phyloP scores from a whole-genome alignment of 805 yeast species.

The Middelhovenomyces tepae region DNA sequence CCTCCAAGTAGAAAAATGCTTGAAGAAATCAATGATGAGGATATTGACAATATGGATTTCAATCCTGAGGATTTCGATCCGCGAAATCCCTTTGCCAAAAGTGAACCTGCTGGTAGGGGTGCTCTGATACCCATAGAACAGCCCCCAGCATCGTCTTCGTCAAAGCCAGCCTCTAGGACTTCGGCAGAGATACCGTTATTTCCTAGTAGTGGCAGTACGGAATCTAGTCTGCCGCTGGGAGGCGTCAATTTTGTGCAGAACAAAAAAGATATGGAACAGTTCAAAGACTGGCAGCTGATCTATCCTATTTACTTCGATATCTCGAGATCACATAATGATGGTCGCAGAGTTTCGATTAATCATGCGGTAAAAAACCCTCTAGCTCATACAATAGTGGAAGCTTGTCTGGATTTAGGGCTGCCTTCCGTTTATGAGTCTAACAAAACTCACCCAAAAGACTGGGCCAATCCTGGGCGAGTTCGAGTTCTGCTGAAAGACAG shows the following conservation, averaged over 20 bases:
- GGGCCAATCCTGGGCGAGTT: slow-evolving; percentile 96
- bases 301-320: slow-evolving; percentile 92
- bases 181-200: background rate
- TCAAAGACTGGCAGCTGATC: slow-evolving; percentile 60
- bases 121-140: too few species aligned
- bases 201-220: slow-evolving; percentile 15
- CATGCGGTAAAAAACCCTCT: slow-evolving; percentile 79
- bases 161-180: slow-evolving; percentile 12
- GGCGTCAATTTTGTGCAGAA: slow-evolving; percentile 31
- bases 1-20: too few species aligned
- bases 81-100: slow-evolving; percentile 28
- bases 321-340: slow-evolving; percentile 64
- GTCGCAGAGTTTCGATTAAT: slow-evolving; percentile 67
- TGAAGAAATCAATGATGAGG: slow-evolving; percentile 52
- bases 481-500: slow-evolving; percentile 57
- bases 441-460: slow-evolving; percentile 91
- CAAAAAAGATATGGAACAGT: slow-evolving; percentile 49
- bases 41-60: slow-evolving; percentile 81
- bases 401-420: slow-evolving; percentile 35
- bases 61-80: slow-evolving; percentile 87
- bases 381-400: slow-evolving; percentile 75
- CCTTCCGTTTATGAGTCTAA: slow-evolving; percentile 42
- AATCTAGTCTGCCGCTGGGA: too few species aligned
- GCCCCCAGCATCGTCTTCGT: too few species aligned
- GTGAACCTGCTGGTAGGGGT: too few species aligned